phyloP scores from a whole-genome alignment of 1,284 basidiomycete genomes.

The Pyrrhoderma lamaoense region DNA sequence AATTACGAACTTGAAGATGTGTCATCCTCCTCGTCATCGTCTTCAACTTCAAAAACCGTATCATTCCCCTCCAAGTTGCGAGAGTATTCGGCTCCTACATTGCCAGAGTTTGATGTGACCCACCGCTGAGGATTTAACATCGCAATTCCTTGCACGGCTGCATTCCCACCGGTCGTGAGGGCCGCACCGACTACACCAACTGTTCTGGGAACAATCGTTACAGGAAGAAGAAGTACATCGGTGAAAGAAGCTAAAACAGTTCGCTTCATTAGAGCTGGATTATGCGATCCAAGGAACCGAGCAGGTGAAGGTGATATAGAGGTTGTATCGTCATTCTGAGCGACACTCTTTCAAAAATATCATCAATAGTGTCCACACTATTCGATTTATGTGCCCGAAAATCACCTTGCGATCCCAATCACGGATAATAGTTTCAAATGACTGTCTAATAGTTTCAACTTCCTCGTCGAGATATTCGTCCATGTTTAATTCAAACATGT shows the following conservation, averaged over 20 bases:
- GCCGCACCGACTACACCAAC: constrained; percentile 75
- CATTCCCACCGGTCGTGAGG: constrained; percentile 60
- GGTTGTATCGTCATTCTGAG: constrained; percentile 17
- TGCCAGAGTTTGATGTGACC: constrained; percentile 32
- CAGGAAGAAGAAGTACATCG: constrained; percentile 83
- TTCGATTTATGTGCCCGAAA: too few species aligned
- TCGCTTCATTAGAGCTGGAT: constrained; percentile 88
- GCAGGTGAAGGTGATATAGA: constrained; percentile 36
- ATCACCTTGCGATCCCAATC: constrained; percentile 75
- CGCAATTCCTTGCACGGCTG: constrained; percentile 75
- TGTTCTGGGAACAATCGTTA: constrained; percentile 91
- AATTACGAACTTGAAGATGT: background rate
- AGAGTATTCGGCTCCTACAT: constrained; percentile 29
- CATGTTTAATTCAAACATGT: constrained; percentile 93
- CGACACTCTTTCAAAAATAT: constrained; percentile 13
- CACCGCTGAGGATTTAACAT: constrained; percentile 86
- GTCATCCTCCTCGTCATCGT: constrained; percentile 40
- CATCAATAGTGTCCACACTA: too few species aligned
- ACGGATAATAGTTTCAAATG: constrained; percentile 70
- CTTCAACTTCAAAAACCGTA: constrained; percentile 56
- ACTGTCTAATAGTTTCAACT: constrained; percentile 70
- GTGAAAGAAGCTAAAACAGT: constrained; percentile 91
- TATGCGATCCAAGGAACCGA: constrained; percentile 76
- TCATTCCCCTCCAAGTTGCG: constrained; percentile 34
- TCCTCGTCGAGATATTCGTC: constrained; percentile 96